Conservation (phyloP, 108 stramenopile genomes). For the Cyclotella sp. region DNA sequence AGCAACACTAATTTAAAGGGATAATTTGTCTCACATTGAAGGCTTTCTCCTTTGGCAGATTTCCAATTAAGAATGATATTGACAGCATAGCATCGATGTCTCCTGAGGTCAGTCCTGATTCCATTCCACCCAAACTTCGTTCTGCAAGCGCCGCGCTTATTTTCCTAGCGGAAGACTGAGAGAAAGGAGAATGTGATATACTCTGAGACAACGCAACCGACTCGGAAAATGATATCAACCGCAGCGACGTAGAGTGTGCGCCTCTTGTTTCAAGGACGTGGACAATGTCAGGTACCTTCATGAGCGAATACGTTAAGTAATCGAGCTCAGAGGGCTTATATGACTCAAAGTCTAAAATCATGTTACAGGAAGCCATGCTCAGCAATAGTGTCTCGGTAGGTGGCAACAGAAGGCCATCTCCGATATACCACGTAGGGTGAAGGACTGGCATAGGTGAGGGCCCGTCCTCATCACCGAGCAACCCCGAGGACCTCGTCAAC, state of each 20-base stretch:
- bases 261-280: constrained; percentile 61
- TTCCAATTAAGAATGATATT: constrained; percentile 61
- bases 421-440: constrained; percentile 83
- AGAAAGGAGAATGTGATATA: constrained; percentile 1
- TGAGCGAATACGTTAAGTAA: constrained; percentile 2
- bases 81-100: constrained; percentile 74
- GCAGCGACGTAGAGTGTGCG: constrained; percentile 66
- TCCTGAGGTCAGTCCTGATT: constrained; percentile 76
- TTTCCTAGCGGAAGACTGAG: constrained; percentile 8
- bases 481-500: neutral
- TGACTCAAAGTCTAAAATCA: constrained; percentile 46
- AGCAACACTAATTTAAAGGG: neutral
- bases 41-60: constrained; percentile 72
- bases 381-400: constrained; percentile 59
- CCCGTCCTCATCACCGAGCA: constrained; percentile 12
- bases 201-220: constrained; percentile 43
- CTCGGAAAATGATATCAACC: constrained; percentile 53
- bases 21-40: constrained; percentile 54
- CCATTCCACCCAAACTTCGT: constrained; percentile 77
- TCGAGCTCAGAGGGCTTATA: neutral
- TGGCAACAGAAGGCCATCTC: constrained; percentile 84
- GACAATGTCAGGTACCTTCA: constrained; percentile 45
- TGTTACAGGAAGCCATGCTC: constrained; percentile 60
- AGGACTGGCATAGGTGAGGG: constrained; percentile 44
- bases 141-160: constrained; percentile 57